phyloP scores from a whole-genome alignment of 352 stramenopile genomes.

The Pythium periplocum region DNA sequence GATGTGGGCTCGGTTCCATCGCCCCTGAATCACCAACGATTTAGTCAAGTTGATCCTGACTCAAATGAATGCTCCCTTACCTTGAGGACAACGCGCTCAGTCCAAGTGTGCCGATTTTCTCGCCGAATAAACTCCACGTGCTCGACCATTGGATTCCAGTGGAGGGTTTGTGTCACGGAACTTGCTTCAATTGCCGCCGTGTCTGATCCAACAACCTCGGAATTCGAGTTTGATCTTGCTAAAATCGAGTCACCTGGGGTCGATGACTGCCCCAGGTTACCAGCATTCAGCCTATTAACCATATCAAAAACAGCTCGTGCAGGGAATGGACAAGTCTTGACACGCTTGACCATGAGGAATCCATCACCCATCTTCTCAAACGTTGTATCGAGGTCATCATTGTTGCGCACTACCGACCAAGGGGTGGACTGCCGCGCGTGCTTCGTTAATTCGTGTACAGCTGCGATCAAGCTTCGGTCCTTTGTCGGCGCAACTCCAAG shows the following conservation, averaged over 20 bases:
- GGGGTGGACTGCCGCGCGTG: conserved; percentile 28
- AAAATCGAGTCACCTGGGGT: neutral
- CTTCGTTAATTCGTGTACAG: conserved; percentile 48
- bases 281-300: conserved; percentile 25
- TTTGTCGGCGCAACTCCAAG: conserved; percentile 32
- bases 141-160: conserved; percentile 42
- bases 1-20: conserved; percentile 28
- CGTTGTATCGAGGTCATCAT: conserved; percentile 39
- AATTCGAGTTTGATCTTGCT: neutral
- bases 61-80: conserved; percentile 7
- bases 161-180: neutral
- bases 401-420: conserved; percentile 32
- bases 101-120: conserved; percentile 49
- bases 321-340: conserved; percentile 53
- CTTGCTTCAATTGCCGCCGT: neutral
- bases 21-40: conserved; percentile 6
- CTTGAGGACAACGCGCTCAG: conserved; percentile 52
- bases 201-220: neutral
- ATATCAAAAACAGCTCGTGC: conserved; percentile 70
- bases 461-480: conserved; percentile 41
- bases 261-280: no score
- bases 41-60: no score
- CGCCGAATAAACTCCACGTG: conserved; percentile 37
- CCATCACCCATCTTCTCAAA: conserved; percentile 52
- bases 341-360: conserved; percentile 65